Conservation (phyloP, 176 grass and related monocot species). For the Musa schizocarpa region DNA sequence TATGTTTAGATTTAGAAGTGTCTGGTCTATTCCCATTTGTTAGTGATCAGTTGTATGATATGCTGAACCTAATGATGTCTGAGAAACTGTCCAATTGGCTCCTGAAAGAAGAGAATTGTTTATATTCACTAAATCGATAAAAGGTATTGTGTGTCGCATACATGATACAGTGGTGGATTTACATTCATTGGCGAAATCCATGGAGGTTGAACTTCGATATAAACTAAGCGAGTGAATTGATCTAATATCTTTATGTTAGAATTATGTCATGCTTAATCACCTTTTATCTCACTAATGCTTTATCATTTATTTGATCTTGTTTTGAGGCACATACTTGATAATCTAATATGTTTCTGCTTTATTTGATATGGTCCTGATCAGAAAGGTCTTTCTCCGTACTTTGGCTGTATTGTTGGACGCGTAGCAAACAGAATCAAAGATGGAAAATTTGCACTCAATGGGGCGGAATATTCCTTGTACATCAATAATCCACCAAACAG, state of each 20-base stretch:
- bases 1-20: background rate
- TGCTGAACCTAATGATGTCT: too few species aligned
- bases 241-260: background rate
- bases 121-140: too few species aligned
- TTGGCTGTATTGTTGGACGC: constrained; percentile 92
- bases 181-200: too few species aligned
- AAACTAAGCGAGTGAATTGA: too few species aligned
- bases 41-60: too few species aligned
- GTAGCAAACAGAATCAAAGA: constrained; percentile 85
- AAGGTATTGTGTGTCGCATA: too few species aligned
- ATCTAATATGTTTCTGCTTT: background rate
- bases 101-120: too few species aligned
- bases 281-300: background rate
- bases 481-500: constrained; percentile 72
- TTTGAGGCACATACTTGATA: background rate
- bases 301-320: background rate
- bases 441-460: constrained; percentile 49
- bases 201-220: background rate
- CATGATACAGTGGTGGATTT: too few species aligned
- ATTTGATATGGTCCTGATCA: constrained; percentile 20
- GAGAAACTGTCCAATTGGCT: too few species aligned
- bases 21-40: background rate
- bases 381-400: constrained; percentile 63
- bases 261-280: background rate
- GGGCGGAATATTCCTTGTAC: constrained; percentile 50